Evolutionary conservation across 176 grass and related monocot species (phyloP), one percentile per base, ranked within the genome.

Genomic region (Neostapfia colusana): DNA sequence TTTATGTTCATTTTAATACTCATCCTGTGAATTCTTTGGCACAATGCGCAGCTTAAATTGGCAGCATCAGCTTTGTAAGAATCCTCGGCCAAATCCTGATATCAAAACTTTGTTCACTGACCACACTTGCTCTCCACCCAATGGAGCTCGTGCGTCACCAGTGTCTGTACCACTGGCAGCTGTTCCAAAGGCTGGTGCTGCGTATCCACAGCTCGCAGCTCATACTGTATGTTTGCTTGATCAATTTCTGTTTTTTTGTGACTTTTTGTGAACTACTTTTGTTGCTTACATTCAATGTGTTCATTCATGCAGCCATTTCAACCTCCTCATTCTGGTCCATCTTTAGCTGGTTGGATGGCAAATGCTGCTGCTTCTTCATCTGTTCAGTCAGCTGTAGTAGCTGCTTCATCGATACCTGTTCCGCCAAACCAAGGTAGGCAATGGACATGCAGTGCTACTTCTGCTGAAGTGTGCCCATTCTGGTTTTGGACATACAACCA

Each of bases 1-100:
- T 75, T 73, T 20, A 27, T 76, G 37, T 53, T 69, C 12, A 53
- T 46, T 49, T 25, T 57, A 49, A 27, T 67, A 73, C 80, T n/a
- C 39, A 20, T 55, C 1, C 8, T 36, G 36, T 31, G 41, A 43
- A 75, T 74, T 67, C n/a, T 46, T 68, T 31, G 46, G n/a, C 13
- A 50, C 50, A 25, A 80, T 59, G n/a, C 77, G 84, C 87, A 98
- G 95, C 74, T 92, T 98, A 83, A 98, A 98, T 70, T 98, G 95
- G 95, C 95, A 98, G 87, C 95, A 98, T 85, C 95, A 98, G 78
- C 91, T 94, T 77, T 98, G 95, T 70, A 98, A 98, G 87, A 98
- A 92, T 70, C 95, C 91, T 83, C 79, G 91, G 16, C 73, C 86
- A 77, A 98, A 92, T 76, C 95, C 95, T 61, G 95, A 98, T 73